phyloP scores from a whole-genome alignment of 176 grass and related monocot species.

The Triticum turgidum region DNA sequence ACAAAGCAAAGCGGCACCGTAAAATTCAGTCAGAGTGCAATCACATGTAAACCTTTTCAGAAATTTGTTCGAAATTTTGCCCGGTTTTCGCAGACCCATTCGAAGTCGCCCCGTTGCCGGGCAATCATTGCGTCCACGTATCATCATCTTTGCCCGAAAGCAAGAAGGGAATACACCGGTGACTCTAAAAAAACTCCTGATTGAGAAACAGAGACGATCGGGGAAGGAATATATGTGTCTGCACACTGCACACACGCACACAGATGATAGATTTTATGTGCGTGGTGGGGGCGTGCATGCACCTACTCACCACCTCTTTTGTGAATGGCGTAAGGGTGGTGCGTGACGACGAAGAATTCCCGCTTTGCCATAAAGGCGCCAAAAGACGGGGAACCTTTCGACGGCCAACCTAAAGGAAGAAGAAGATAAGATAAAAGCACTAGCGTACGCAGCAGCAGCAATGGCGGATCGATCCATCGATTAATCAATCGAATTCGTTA shows the following conservation, averaged over 20 bases:
- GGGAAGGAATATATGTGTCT: conserved; percentile 12
- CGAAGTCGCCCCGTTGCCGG: not conserved
- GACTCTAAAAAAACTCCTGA: conserved; percentile 12
- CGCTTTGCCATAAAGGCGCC: conserved; percentile 46
- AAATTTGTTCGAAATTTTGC: not conserved
- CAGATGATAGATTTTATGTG: not conserved
- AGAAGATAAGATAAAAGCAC: conserved; percentile 77
- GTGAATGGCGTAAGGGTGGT: conserved; percentile 55
- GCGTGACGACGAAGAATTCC: conserved; percentile 62
- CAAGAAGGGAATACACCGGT: conserved; percentile 22
- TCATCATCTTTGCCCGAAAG: conserved; percentile 28
- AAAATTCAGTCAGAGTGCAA: not conserved
- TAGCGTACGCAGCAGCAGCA: not conserved
- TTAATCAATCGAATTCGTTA: conserved; percentile 5
- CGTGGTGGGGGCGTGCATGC: conserved; percentile 31
- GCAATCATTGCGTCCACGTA: conserved; percentile 22
- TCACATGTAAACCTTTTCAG: not conserved
- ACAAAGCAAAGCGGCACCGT: not conserved
- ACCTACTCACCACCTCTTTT: conserved; percentile 27
- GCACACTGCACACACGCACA: not conserved
- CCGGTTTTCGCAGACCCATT: not conserved
- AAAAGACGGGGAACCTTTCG: conserved; percentile 58
- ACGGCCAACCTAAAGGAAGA: conserved; percentile 42
- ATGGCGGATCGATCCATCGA: conserved; percentile 23
- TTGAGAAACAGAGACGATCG: conserved; percentile 21